Evolutionary conservation across 768 basidiomycete species (phyloP), one percentile per base, ranked within the genome.

Genomic region (Leccinellum rugosiceps): DNA sequence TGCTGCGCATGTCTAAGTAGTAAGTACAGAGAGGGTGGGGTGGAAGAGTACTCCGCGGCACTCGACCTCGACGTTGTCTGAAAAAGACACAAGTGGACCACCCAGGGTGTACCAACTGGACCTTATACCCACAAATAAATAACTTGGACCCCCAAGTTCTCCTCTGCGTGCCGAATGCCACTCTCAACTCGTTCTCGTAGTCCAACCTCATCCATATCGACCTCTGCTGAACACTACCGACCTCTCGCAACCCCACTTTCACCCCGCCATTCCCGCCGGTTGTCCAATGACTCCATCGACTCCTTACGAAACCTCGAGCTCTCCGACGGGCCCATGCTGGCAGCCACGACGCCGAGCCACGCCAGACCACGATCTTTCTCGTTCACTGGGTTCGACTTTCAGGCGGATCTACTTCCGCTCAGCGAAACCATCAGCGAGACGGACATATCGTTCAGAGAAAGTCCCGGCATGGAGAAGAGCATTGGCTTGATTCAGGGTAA

Each of bases 271-370:
- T 28, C 53, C 14, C 53, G 41, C 13, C 52, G 28, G 25, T 30
- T 43, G 4, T 58, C 59, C 44, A 58, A 71, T 59, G 88, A 86
- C 56, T 93, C 92, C 1, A 80, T 83, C 26, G 84, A 86, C 53
- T 91, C 90, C 15, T 75, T 95, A 54, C 83, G 90, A 55, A 87
- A 88, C 26, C 77, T 95, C 25, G 93, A 95, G 72, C 75, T 92
- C 53, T 80, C 85, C 0, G 84, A 90, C 52, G 87, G 85, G 5
- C 83, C 85, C 35, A 71, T 74, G 56, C 38, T 65, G 14, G 65
- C 71, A 15, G 30, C 61, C 13, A 53, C 55, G 10, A 15, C 47
- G 6, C n/a, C 55, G 21, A 53, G 46, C 21, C 61, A 65, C 31
- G 55, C 58, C 28, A 58, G 82, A 43, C 71, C 72, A 52, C 80